These are phyloP conservation scores for Monascus purpureus DNA, from an alignment of 495 filamentous ascomycete species.

Conservation along the genomic window DNA sequence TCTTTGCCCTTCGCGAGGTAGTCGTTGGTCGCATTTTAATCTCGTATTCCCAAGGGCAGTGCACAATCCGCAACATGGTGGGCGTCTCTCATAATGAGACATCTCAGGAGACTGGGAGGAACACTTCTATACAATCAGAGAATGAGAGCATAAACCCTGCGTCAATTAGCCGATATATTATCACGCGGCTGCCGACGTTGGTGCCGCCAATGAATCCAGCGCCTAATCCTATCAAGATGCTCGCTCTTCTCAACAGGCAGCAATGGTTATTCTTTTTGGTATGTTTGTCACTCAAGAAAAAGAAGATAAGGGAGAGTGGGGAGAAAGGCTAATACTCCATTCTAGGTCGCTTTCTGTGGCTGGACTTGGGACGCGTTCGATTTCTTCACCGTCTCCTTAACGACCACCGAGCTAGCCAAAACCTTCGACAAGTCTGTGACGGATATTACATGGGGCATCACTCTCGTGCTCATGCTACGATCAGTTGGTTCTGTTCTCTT, in stretches of 20 bases:
- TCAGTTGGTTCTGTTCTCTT: slow-evolving; percentile 61
- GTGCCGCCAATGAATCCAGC: slow-evolving; percentile 65
- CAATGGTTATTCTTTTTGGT: slow-evolving; percentile 81
- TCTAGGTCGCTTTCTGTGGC: slow-evolving; percentile 45
- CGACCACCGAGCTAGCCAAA: slow-evolving; percentile 51
- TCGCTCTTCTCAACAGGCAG: slow-evolving; percentile 52
- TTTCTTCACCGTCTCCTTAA: slow-evolving; percentile 81
- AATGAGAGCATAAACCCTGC: slow-evolving; percentile 41
- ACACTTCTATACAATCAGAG: slow-evolving; percentile 12
- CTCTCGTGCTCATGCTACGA: slow-evolving; percentile 68
- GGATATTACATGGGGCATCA: slow-evolving; percentile 87
- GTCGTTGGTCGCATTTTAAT: no score
- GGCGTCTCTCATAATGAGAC: slow-evolving; percentile 4
- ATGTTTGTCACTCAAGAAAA: slow-evolving; percentile 6
- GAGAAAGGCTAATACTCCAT: background rate
- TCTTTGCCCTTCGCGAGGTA: no score
- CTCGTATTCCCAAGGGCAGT: no score
- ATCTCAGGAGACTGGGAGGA: slow-evolving; percentile 1
- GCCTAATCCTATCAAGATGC: slow-evolving; percentile 61
- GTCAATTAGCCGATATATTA: slow-evolving; percentile 45
- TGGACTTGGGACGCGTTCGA: slow-evolving; percentile 87
- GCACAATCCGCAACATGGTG: slow-evolving; percentile 3
- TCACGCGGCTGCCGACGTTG: slow-evolving; percentile 58
- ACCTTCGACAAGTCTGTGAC: slow-evolving; percentile 51
- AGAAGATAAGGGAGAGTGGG: no score